phyloP scores from a whole-genome alignment of 2,329 filamentous ascomycete genomes.

The Didymella pomorum region DNA sequence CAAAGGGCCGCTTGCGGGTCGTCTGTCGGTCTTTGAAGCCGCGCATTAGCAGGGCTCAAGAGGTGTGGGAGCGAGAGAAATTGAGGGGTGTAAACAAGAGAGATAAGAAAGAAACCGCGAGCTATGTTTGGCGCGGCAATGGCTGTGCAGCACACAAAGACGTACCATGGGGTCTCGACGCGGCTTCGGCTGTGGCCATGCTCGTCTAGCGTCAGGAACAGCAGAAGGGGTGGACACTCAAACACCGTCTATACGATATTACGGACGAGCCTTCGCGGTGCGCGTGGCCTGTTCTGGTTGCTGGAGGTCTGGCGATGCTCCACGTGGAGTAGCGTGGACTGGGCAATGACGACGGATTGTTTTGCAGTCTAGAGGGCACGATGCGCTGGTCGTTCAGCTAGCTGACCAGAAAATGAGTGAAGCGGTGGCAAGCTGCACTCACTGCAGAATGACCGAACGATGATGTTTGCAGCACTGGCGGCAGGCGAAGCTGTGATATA shows the following conservation, averaged over 20 bases:
- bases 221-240: background rate
- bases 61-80: background rate
- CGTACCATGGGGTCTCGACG: conserved; percentile 55
- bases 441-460: background rate
- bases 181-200: conserved; percentile 58
- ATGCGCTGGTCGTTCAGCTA: conserved; percentile 14
- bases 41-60: conserved; percentile 32
- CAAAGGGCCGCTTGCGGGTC: conserved; percentile 84
- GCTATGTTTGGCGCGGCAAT: conserved; percentile 23
- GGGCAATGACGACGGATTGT: conserved; percentile 29
- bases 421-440: conserved; percentile 2
- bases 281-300: conserved; percentile 17
- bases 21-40: conserved; percentile 60
- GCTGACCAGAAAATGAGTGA: background rate
- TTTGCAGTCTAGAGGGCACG: conserved; percentile 10
- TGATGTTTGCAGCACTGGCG: background rate
- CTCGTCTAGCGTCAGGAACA: conserved; percentile 22
- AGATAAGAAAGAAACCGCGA: conserved; percentile 8
- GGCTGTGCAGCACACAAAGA: conserved; percentile 36
- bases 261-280: conserved; percentile 1
- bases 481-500: conserved; percentile 6
- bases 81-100: conserved; percentile 3
- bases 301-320: conserved; percentile 13
- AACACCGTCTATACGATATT: background rate
- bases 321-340: conserved; percentile 32